Evolutionary conservation across 192 early-diverging fungal genomes (phyloP), one percentile per base, ranked within the genome.

Genomic region (Glomus cerebriforme): DNA sequence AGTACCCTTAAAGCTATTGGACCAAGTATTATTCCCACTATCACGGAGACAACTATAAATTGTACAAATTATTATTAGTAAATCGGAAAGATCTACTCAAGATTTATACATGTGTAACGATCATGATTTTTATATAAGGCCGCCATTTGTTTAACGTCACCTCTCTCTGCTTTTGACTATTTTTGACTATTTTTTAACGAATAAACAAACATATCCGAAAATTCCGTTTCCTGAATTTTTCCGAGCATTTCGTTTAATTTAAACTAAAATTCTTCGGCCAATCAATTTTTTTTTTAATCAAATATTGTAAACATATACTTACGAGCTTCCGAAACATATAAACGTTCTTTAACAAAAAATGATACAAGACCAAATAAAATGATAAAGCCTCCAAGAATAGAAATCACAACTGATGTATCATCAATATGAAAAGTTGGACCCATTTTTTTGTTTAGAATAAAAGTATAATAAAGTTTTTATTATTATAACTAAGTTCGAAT

Each of bases 1-100:
- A 97, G 82, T 79, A 92, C 86, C 59, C 92, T 89, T 37, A 92
- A 81, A 15, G 84, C 93, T 29, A 88, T 78, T 0, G 95, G 95
- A 32, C 96, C 96, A 71, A 95, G 82, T n/a, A 93, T 83, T 26
- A 99, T 94, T 4, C 97, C 97, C 67, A 94, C 88, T 15, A 93
- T 80, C 26, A 91, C 92, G 9, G 97, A 91, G 0, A 99, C 92
- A 39, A 98, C 90, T 91, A 74, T 45, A 43, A 79, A 22, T n/a
- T 2, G 34, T 15, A 60, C 24, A 58, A 59, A 59, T 58, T 69
- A 69, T 37, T 70, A 22, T 29, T 12, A 0, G 27, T 63, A 26
- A 63, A 63, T 27, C 27, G 27, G 26, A 12, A 63, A 63, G 27
- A 63, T 54, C 47, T 15, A 54, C 47, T 6, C 13, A 0, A 19